These are phyloP conservation scores for Eucommia ulmoides DNA, from an alignment of 257 asterid species.

Conservation along the genomic window DNA sequence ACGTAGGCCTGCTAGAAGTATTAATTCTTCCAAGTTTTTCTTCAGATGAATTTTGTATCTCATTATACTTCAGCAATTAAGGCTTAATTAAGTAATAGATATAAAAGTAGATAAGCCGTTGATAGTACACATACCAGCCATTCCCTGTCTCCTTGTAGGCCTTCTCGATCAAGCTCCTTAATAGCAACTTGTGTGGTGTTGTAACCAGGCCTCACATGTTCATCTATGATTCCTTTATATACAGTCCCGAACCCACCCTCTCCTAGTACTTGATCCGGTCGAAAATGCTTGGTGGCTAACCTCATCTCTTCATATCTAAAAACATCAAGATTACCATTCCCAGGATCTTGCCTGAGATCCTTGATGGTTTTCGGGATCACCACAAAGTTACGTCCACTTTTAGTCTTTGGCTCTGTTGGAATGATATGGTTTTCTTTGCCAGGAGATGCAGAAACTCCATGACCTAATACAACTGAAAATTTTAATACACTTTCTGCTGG, in stretches of 20 bases:
- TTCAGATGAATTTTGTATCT: too few species aligned
- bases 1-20: too few species aligned
- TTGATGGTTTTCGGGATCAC: slow-evolving; percentile 53
- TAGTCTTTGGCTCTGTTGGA: slow-evolving; percentile 12
- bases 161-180: slow-evolving; percentile 89
- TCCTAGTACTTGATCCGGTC: slow-evolving; percentile 83
- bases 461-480: slow-evolving; percentile 14
- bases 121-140: slow-evolving; percentile 99
- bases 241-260: slow-evolving; percentile 92
- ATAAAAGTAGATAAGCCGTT: too few species aligned
- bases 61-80: too few species aligned
- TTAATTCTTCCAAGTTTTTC: too few species aligned
- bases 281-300: slow-evolving; percentile 78
- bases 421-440: slow-evolving; percentile 26
- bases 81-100: too few species aligned
- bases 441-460: slow-evolving; percentile 25
- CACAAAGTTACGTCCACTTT: slow-evolving; percentile 23
- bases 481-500: too few species aligned
- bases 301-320: slow-evolving; percentile 89
- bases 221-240: slow-evolving; percentile 82
- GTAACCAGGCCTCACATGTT: slow-evolving; percentile 51
- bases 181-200: slow-evolving; percentile 60
- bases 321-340: slow-evolving; percentile 63
- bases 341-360: slow-evolving; percentile 68
- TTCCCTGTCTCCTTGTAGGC: slow-evolving; percentile 89